A percentile compares a stretch with the other conserved stretches of the same genome.
Evolutionary conservation across 805 yeast genomes (phyloP).

Genomic region (Wickerhamiella vanderwaltii): DNA sequence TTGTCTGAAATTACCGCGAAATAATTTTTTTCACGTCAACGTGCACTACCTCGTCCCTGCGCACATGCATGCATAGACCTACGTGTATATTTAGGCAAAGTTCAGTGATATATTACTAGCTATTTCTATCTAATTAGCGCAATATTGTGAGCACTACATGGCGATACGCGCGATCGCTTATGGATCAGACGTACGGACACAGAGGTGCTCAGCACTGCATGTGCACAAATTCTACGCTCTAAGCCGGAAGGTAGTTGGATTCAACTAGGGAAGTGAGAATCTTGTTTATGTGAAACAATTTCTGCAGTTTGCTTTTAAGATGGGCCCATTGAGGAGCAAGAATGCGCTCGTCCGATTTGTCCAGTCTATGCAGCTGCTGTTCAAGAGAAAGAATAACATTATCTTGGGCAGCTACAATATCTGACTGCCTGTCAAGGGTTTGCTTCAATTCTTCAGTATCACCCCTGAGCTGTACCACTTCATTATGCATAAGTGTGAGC

Average conservation of each 20-base stretch:
- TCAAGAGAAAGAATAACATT: neutral
- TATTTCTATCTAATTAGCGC: too few relatives aligned
- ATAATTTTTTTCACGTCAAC: too few relatives aligned
- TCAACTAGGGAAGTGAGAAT: neutral
- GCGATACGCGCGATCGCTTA: too few relatives aligned
- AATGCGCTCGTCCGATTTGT: neutral
- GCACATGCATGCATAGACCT: too few relatives aligned
- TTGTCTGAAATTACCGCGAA: too few relatives aligned
- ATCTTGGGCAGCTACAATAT: neutral
- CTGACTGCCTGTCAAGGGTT: neutral
- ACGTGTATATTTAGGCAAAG: too few relatives aligned
- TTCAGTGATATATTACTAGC: too few relatives aligned
- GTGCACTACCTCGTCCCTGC: too few relatives aligned
- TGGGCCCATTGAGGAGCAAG: slow-evolving; percentile 1
- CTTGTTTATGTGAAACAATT: neutral
- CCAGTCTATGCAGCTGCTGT: neutral
- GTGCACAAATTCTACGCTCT: too few relatives aligned
- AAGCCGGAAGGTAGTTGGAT: neutral
- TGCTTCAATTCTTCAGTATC: neutral
- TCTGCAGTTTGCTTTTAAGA: neutral
- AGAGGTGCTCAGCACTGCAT: too few relatives aligned
- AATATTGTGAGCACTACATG: too few relatives aligned
- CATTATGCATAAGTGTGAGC: slow-evolving; percentile 5
- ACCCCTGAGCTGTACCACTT: neutral
- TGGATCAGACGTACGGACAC: too few relatives aligned